Evolutionary conservation across 1,139 yeast species (phyloP), one percentile per base, ranked within the genome.

Genomic region (Suhomyces maxii): DNA sequence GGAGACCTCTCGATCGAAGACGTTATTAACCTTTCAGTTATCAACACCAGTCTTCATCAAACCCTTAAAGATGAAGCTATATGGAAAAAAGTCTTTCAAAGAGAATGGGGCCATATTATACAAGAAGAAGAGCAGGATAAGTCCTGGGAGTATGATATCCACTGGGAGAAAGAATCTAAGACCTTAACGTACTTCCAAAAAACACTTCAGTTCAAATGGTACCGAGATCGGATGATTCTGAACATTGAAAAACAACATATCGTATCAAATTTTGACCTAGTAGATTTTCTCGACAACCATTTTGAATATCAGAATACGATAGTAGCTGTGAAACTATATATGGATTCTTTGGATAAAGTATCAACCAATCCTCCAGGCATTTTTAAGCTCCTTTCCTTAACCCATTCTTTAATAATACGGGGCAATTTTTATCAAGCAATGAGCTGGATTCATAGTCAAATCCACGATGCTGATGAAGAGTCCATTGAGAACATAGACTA

Each of bases 1-100:
- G 68, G 69, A 2, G 32, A 36, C 4, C 49, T 67, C 34, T 41
- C 38, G 3, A 50, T 64, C 8, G 36, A 44, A 6, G 70, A 67
- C 52, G 59, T 63, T 2, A 34, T 65, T 8, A 37, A 39, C 30
- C 44, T 67, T 26, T 42, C 54, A 31, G 8, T 23, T n/a, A 35
- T 34, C 18, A 36, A 36, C 34, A 12, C 39, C 10, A 26, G 18
- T 14, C 25, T 39, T n/a, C 12, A n/a, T 7, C 12, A 12, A 1
- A 25, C 38, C 3, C 26, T 34, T 26, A 25, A 37, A 6, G 18
- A 37, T 14, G 41, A 37, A 10, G 14, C 34, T 3, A 35, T 44
- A 3, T 44, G 47, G 47, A 30, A 40, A 31, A 13, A 9, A 25
- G 30, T 37, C 3, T 44, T 40, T 34, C 10, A 25, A 10, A 28